Conservation (phyloP, 139 green algal species). For the Yamagishiella unicocca region DNA sequence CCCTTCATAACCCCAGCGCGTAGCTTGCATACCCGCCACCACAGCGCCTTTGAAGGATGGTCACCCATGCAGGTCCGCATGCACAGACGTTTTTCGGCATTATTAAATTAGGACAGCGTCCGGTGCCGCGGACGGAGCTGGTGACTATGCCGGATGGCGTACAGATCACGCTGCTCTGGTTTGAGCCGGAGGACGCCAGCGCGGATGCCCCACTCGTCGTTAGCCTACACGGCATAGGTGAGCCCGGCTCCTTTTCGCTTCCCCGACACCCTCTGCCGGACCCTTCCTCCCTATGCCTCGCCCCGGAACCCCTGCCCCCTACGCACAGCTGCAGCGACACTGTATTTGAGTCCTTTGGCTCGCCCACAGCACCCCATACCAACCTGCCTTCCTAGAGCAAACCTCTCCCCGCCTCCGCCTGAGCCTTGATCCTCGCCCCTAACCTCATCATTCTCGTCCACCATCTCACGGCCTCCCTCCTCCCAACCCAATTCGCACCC, state of each 20-base stretch:
- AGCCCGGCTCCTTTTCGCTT: background rate
- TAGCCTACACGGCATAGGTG: slow-evolving; percentile 42
- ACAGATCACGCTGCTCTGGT: slow-evolving; percentile 18
- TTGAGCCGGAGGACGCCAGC: background rate
- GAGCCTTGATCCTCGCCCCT: no score
- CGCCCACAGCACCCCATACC: no score
- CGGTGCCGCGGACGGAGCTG: background rate
- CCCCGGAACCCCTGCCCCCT: no score
- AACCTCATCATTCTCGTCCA: no score
- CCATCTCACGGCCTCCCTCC: no score
- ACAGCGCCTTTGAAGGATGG: no score
- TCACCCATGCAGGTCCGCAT: slow-evolving; percentile 1
- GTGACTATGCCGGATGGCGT: slow-evolving; percentile 25
- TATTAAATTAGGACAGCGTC: background rate
- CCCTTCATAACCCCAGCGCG: background rate
- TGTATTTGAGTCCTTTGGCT: no score
- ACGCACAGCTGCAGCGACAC: no score
- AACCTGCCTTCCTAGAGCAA: no score
- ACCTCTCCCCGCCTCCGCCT: no score
- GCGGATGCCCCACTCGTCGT: slow-evolving; percentile 5
- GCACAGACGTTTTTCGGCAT: slow-evolving; percentile 17
- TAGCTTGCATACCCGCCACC: background rate
- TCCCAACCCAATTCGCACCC: no score
- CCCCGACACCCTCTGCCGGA: background rate
- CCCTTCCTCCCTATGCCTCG: background rate